Base-by-base conservation (phyloP, 306 rosid species). In the Lablab purpureus region DNA sequence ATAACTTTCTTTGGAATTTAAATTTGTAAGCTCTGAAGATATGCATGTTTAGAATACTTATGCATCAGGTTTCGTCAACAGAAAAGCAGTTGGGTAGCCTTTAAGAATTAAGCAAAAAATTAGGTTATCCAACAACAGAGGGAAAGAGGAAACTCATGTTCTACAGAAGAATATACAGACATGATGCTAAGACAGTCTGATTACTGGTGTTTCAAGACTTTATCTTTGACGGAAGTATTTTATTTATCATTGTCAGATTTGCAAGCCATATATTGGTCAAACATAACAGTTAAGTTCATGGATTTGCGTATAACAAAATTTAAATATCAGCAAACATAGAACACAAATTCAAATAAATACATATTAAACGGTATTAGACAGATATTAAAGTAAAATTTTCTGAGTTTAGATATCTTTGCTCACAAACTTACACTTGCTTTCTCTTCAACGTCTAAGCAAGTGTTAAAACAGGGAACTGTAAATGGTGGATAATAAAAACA, bases 401-500 rank as follows among this genome's bases (percentile, higher is more conserved):
- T 40, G 45, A 52, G 68, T 51, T 51, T 49, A 40, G 66, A 14
- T 56, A 76, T 37, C 73, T 56, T 49, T 40, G 56, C 70, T 66
- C 43, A 30, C 49, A 32, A 73, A 58, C 52, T 34, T 56, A 5
- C 11, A 17, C 47, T 70, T 76, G 49, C 74, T 50, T 78, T 78
- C 67, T 64, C 62, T 22, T 69, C 79, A 85, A n/a, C 59, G 32
- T 32, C 40, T 56, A 71, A 28, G 37, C 78, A 81, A 72, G 65
- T 54, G 60, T 65, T 74, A 56, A 74, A 45, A 43, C 47, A 71
- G 15, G 56, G 37, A 55, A 71, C 14, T 62, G 34, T 3, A 36
- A 64, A 66, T 41, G 41, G 55, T 64, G 46, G 10, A 81, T 73
- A 43, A 80, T 45, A 47, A 74, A 75, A 77, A 43, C 58, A 67